phyloP scores from a whole-genome alignment of 768 basidiomycete species.

The Solioccasus polychromus region DNA sequence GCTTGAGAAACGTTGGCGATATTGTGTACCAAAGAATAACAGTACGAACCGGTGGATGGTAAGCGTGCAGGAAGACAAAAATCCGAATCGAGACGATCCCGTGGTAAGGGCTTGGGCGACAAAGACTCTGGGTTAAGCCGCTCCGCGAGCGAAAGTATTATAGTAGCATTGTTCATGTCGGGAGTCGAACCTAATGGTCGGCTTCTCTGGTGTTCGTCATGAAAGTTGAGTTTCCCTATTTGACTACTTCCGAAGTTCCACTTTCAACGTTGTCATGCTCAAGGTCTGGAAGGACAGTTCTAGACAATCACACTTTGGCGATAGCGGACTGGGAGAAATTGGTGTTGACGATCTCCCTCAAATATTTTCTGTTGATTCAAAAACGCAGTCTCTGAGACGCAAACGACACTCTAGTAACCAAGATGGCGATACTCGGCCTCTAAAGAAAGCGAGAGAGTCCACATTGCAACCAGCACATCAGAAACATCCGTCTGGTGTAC shows the following conservation, averaged over 20 bases:
- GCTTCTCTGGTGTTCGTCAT: too few species aligned
- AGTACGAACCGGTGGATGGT: slow-evolving; percentile 55
- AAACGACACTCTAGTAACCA: slow-evolving; percentile 5
- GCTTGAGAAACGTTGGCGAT: slow-evolving; percentile 41
- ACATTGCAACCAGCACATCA: neutral
- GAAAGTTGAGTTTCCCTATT: neutral
- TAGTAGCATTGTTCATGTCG: slow-evolving; percentile 49
- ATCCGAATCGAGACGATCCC: slow-evolving; percentile 43
- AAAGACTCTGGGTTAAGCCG: slow-evolving; percentile 19
- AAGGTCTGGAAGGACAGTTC: slow-evolving; percentile 22
- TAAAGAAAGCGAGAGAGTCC: slow-evolving; percentile 11
- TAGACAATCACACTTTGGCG: slow-evolving; percentile 1
- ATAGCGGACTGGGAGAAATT: slow-evolving; percentile 26
- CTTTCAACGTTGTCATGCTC: slow-evolving; percentile 14
- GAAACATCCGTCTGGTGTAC: neutral
- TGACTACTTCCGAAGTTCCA: neutral
- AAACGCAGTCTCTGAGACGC: slow-evolving; percentile 10
- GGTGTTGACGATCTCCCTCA: slow-evolving; percentile 20
- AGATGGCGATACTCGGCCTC: slow-evolving; percentile 1
- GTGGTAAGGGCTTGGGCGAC: slow-evolving; percentile 25
- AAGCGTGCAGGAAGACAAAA: slow-evolving; percentile 69
- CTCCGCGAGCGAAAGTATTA: slow-evolving; percentile 30
- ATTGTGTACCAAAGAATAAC: slow-evolving; percentile 2
- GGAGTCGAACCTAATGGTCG: too few species aligned
- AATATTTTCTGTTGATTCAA: slow-evolving; percentile 15